Evolutionary conservation across 2,329 filamentous ascomycete genomes (phyloP).

Genomic region (Sporothrix inflata): DNA sequence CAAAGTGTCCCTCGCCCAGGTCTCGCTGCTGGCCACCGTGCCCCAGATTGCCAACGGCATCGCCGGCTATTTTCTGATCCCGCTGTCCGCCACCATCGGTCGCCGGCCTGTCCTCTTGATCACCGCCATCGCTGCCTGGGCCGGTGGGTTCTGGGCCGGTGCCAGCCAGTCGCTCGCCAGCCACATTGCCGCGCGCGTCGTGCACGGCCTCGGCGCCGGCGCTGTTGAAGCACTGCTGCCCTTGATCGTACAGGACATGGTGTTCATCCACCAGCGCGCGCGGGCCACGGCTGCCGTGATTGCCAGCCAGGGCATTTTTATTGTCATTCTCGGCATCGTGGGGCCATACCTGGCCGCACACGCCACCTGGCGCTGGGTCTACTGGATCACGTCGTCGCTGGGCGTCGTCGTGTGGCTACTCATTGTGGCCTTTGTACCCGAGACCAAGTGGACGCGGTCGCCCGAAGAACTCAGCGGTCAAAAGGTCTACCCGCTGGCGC

Average conservation of each 20-base stretch:
- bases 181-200: slow-evolving; percentile 42
- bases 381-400: slow-evolving; percentile 43
- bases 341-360: slow-evolving; percentile 42
- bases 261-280: slow-evolving; percentile 45
- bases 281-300: slow-evolving; percentile 29
- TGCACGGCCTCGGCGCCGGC: slow-evolving; percentile 45
- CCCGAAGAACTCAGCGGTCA: slow-evolving; percentile 33
- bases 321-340: slow-evolving; percentile 41
- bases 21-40: neutral
- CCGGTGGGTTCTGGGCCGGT: slow-evolving; percentile 44
- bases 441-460: slow-evolving; percentile 40
- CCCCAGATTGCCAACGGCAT: slow-evolving; percentile 28
- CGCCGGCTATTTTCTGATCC: slow-evolving; percentile 44
- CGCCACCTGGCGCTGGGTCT: slow-evolving; percentile 44
- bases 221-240: slow-evolving; percentile 45
- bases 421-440: slow-evolving; percentile 42
- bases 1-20: neutral
- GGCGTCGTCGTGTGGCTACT: slow-evolving; percentile 43
- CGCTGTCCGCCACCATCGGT: slow-evolving; percentile 43
- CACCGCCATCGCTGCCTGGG: slow-evolving; percentile 42
- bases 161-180: slow-evolving; percentile 36
- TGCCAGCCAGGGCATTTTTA: slow-evolving; percentile 37
- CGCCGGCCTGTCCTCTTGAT: slow-evolving; percentile 44
- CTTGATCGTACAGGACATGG: slow-evolving; percentile 46
- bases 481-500: neutral